Base-by-base conservation (phyloP, 208 protist species). In the Angomonas desouzai region DNA sequence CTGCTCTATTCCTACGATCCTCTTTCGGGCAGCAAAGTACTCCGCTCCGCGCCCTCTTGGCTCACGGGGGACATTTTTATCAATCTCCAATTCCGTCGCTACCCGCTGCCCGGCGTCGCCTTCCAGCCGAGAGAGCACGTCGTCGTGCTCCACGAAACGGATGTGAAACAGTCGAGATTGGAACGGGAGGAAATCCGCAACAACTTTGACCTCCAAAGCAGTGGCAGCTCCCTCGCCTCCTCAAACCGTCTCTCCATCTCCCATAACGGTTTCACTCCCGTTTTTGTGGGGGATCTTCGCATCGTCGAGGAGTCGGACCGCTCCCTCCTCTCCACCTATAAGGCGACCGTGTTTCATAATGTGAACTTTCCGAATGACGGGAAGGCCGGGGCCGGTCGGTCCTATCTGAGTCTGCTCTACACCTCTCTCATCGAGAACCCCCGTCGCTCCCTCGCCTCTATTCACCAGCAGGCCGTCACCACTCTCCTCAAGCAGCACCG, bases 41-140 rank as follows among this genome's bases (percentile, higher is more conserved):
- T 34, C 10, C 51, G 10, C 29, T 20, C 13, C 22, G 25, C 51
- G 30, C 51, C 51, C n/a, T 22, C 11, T 6, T 57, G 51, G 51
- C 29, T 29, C 7, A 57, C 22, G 13, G 28, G n/a, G 30, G n/a
- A 57, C 28, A 36, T 57, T 27, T 20, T 57, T 6, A 32, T 20
- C 20, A 28, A 34, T 13, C 29, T 57, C n/a, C 51, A 57, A 23
- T 57, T 57, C 29, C 51, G 51, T 36, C 51, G 51, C 7, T 57
- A 38, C 25, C 51, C 51, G 3, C 30, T 57, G 28, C 51, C 29
- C 16, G 28, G 51, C 10, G 29, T 6, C 3, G 25, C 7, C 7
- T 29, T 36, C 51, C 51, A 38, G 11, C 51, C 29, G 20, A 28
- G 29, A 23, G 51, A 57, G 51, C 51, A 57, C 28, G 51, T 57